phyloP scores from a whole-genome alignment of 2,329 filamentous ascomycete species.

The Penicillium vulpinum region DNA sequence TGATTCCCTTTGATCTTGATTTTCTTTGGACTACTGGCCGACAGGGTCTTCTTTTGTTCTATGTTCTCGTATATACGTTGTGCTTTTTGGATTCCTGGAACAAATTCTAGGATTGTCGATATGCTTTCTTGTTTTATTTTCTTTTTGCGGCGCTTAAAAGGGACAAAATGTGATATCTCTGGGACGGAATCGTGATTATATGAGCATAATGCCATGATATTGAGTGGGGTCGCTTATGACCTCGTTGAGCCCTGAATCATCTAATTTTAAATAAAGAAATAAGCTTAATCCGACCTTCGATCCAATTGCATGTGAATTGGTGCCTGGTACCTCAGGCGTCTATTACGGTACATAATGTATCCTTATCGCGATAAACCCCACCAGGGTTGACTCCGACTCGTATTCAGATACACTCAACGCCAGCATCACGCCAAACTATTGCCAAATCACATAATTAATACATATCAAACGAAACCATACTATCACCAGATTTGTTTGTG shows the following conservation, averaged over 20 bases:
- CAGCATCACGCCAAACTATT: background rate
- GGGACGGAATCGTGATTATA: constrained; percentile 19
- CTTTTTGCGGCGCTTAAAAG: constrained; percentile 24
- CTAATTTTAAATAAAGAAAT: background rate
- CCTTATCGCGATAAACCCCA: constrained; percentile 18
- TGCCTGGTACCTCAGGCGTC: background rate
- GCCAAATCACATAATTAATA: constrained; percentile 1
- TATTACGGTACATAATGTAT: background rate
- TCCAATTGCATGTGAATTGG: background rate
- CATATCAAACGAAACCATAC: background rate
- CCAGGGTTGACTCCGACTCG: background rate
- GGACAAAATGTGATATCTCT: constrained; percentile 25
- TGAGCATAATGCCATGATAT: constrained; percentile 25
- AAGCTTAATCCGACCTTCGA: constrained; percentile 3
- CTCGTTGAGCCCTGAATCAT: background rate
- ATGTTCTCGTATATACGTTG: constrained; percentile 19
- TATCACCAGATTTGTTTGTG: background rate
- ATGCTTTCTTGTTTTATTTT: constrained; percentile 11
- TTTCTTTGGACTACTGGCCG: background rate
- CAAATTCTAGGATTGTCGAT: constrained; percentile 14
- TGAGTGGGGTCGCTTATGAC: constrained; percentile 10
- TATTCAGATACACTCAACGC: background rate
- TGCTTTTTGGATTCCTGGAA: constrained; percentile 5
- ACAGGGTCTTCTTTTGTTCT: background rate
- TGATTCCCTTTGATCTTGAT: constrained; percentile 17